Evolutionary conservation across 495 filamentous ascomycete genomes (phyloP).

Genomic region (Podospora appendiculata): DNA sequence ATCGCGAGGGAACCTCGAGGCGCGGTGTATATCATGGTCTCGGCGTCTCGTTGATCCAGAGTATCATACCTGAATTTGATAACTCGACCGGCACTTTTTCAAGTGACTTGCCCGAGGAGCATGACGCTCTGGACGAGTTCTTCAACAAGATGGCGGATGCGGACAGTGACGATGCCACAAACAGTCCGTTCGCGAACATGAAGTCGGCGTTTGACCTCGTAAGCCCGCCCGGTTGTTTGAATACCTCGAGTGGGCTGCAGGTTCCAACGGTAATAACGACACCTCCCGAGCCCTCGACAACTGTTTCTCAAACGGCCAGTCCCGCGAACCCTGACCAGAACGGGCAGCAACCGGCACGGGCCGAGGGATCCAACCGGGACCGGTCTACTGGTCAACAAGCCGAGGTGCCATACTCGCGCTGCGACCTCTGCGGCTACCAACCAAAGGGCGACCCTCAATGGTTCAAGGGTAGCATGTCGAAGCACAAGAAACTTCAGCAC

Average conservation of each 20-base stretch:
- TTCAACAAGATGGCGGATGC: slow-evolving; percentile 10
- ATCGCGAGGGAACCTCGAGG: slow-evolving; percentile 11
- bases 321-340: neutral
- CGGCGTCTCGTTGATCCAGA: slow-evolving; percentile 28
- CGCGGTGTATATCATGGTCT: slow-evolving; percentile 30
- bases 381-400: slow-evolving; percentile 10
- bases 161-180: neutral
- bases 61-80: slow-evolving; percentile 21
- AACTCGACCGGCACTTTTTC: neutral
- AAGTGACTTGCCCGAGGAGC: slow-evolving; percentile 1
- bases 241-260: neutral
- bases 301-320: neutral
- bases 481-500: slow-evolving; percentile 43
- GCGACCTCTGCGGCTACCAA: slow-evolving; percentile 42
- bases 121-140: slow-evolving; percentile 14
- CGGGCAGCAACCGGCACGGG: slow-evolving; percentile 3
- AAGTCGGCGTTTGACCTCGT: neutral
- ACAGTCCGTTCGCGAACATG: neutral
- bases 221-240: neutral
- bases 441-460: slow-evolving; percentile 45
- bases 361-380: neutral
- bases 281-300: neutral
- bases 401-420: slow-evolving; percentile 30
- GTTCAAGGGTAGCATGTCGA: slow-evolving; percentile 47
- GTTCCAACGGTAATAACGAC: slow-evolving; percentile 7